Base-by-base conservation (phyloP, 371 early-diverging fungal species). In the Thermomucor indicae-seudaticae region DNA sequence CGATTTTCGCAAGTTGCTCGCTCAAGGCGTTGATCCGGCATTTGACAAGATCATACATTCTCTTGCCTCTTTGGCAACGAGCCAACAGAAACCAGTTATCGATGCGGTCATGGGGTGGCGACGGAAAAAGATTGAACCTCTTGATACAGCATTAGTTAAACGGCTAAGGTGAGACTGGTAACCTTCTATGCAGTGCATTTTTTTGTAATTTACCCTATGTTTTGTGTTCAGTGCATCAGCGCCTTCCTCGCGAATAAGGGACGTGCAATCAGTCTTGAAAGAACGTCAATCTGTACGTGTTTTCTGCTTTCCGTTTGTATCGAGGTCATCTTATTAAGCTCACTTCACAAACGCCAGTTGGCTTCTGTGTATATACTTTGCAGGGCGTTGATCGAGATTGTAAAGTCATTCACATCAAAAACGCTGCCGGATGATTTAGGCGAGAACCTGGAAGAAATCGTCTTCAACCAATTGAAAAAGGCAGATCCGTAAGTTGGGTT, bases 41-140 rank as follows among this genome's bases (percentile, higher is more conserved):
- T 92, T 97, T 55, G 96, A 95, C 66, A 85, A 85, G 24, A 63
- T 91, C 0, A 65, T 95, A 28, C 75, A 75, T 20, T 86, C 91
- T 0, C 62, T 97, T 4, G 92, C 92, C 1, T 79, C 84, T n/a
- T 63, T 93, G 27, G 90, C 95, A 16, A 78, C 83, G 24, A 88
- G 88, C 53, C 87, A 91, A 47, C 91, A 94, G 25, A 90, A 85
- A 39, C 81, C 88, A 3, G 86, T 97, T 23, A 91, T 96, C 39
- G 97, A 96, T 65, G 71, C 86, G 28, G 80, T 97, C 14, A 89
- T 95, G 84, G 71, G 84, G 1, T 96, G 97, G 96, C 78, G 93
- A 47, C 86, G 89, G 65, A 63, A 73, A 20, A 87, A 88, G 45
- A 84, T 85, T 22, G 92, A 90, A 25, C 68, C 81, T 12, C 49